These are phyloP conservation scores for Sphaerosporella brunnea DNA, from an alignment of 495 filamentous ascomycete genomes.

Conservation along the genomic window DNA sequence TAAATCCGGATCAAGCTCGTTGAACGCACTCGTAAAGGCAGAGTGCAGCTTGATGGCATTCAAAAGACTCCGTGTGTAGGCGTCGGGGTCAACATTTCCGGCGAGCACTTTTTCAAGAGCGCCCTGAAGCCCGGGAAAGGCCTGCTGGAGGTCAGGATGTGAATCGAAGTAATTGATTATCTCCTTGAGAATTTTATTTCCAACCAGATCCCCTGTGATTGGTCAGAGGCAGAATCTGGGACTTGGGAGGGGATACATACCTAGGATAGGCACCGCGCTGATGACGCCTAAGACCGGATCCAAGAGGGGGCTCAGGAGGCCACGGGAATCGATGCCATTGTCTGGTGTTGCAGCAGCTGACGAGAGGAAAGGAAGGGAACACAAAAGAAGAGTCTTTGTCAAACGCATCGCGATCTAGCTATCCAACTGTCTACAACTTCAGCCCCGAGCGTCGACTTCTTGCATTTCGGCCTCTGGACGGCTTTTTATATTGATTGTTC, in stretches of 20 bases:
- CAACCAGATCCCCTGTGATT: slow-evolving; percentile 4
- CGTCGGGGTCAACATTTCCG: slow-evolving; percentile 1
- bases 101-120: slow-evolving; percentile 4
- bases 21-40: slow-evolving; percentile 6
- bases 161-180: slow-evolving; percentile 9
- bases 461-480: no score
- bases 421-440: no score
- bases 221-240: not conserved
- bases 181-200: slow-evolving; percentile 12
- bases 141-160: not conserved
- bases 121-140: slow-evolving; percentile 10
- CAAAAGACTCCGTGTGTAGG: slow-evolving; percentile 10
- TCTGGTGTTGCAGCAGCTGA: no score
- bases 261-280: not conserved
- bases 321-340: no score
- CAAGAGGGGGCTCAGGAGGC: no score
- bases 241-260: not conserved
- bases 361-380: no score
- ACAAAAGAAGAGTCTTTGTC: no score
- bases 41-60: slow-evolving; percentile 8
- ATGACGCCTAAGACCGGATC: not conserved
- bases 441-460: no score
- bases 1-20: slow-evolving; percentile 10
- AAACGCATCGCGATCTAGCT: no score
- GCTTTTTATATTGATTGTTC: no score